phyloP scores from a whole-genome alignment of 306 rosid genomes.

The Lathyrus aphaca region DNA sequence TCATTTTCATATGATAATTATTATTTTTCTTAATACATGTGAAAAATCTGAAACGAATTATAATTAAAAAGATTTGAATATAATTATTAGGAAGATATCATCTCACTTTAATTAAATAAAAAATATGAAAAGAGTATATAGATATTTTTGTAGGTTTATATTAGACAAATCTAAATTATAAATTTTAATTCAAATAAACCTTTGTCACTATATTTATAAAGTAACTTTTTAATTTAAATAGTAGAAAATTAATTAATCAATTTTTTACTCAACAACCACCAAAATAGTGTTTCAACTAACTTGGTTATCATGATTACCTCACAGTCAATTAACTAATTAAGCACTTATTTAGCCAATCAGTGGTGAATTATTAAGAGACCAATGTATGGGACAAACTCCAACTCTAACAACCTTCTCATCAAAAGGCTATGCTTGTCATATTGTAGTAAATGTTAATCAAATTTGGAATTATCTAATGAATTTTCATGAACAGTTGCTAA shows the following conservation, averaged over 20 bases:
- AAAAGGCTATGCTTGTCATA: slow-evolving; percentile 47
- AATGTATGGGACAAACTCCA: slow-evolving; percentile 42
- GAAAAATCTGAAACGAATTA: too few relatives aligned
- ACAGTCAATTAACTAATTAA: slow-evolving; percentile 29
- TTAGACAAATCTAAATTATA: too few relatives aligned
- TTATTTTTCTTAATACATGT: too few relatives aligned
- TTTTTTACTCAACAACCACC: slow-evolving; percentile 38
- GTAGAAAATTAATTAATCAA: neutral
- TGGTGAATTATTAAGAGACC: slow-evolving; percentile 32
- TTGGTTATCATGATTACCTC: slow-evolving; percentile 42
- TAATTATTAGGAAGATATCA: too few relatives aligned
- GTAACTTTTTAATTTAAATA: neutral
- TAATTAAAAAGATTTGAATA: too few relatives aligned
- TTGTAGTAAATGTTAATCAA: slow-evolving; percentile 22
- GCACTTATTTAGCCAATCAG: slow-evolving; percentile 43
- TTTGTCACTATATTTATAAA: slow-evolving; percentile 23
- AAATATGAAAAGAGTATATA: too few relatives aligned
- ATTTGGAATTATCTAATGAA: slow-evolving; percentile 31
- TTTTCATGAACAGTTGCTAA: slow-evolving; percentile 16
- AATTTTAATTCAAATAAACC: neutral
- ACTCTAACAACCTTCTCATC: slow-evolving; percentile 37
- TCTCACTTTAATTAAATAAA: too few relatives aligned
- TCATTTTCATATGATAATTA: too few relatives aligned
- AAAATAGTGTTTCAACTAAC: slow-evolving; percentile 36
- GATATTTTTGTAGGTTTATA: too few relatives aligned